A percentile compares a stretch with the other conserved stretches of the same genome.
Conservation (phyloP, 2,329 filamentous ascomycete species). For the Claviceps purpurea region DNA sequence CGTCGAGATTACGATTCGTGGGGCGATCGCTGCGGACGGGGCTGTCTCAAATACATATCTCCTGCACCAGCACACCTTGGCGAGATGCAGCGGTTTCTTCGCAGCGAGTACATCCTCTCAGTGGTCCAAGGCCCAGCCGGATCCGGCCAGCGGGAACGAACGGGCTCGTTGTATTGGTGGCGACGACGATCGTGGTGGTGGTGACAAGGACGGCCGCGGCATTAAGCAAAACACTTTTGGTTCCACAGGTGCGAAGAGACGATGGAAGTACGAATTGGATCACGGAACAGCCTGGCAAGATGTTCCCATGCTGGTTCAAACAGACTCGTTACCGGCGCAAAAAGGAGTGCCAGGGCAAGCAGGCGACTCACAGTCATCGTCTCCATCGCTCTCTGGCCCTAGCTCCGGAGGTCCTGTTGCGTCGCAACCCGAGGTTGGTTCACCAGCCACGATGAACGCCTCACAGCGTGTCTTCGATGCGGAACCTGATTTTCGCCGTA, state of each 20-base stretch:
- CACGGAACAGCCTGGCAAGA: constrained; percentile 57
- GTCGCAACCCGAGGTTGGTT: constrained; percentile 17
- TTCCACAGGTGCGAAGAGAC: constrained; percentile 24
- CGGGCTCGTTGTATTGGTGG: constrained; percentile 27
- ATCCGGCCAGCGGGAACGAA: constrained; percentile 24
- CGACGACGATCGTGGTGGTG: not conserved
- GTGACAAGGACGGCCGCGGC: not conserved
- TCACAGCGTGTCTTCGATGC: constrained; percentile 33
- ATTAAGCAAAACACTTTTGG: not conserved
- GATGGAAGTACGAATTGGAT: constrained; percentile 84
- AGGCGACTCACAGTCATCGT: constrained; percentile 6
- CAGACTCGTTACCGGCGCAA: constrained; percentile 32
- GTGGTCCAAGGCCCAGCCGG: constrained; percentile 38
- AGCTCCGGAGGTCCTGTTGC: constrained; percentile 17
- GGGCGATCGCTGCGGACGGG: constrained; percentile 38
- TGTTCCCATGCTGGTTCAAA: constrained; percentile 79
- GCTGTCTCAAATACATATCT: constrained; percentile 63
- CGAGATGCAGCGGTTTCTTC: constrained; percentile 88
- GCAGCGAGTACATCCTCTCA: constrained; percentile 71
- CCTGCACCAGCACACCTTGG: constrained; percentile 73
- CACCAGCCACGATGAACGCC: constrained; percentile 30
- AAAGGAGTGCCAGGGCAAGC: not conserved
- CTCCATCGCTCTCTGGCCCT: constrained; percentile 20
- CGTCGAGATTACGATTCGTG: constrained; percentile 72
- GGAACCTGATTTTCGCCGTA: not conserved